Conservation (phyloP, 345 rosid species). For the Bruguiera gymnorhiza region DNA sequence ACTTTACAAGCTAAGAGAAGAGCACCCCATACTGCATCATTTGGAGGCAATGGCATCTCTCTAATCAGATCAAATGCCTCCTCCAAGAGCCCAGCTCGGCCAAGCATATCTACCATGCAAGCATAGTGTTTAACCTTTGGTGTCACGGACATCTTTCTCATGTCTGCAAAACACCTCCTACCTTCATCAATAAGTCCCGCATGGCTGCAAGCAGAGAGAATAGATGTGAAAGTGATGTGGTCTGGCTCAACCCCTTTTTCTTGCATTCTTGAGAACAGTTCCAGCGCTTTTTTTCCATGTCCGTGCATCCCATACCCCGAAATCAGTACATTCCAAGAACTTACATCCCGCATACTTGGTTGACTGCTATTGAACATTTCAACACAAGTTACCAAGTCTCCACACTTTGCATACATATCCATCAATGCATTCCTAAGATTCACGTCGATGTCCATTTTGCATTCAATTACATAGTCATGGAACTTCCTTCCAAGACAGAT, state of each 20-base stretch:
- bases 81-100: constrained; percentile 48
- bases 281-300: constrained; percentile 37
- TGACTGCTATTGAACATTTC: constrained; percentile 36
- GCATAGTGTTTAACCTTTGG: constrained; percentile 48
- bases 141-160: constrained; percentile 34
- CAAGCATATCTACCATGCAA: constrained; percentile 65
- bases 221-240: constrained; percentile 48
- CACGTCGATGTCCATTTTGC: constrained; percentile 30
- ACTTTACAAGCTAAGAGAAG: constrained; percentile 60
- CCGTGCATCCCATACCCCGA: constrained; percentile 58
- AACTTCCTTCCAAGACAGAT: constrained; percentile 38
- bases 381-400: constrained; percentile 45
- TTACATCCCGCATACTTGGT: constrained; percentile 27
- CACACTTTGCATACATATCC: constrained; percentile 61
- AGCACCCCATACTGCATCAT: constrained; percentile 57
- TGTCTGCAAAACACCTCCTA: constrained; percentile 41
- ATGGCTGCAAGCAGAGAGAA: constrained; percentile 65
- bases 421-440: constrained; percentile 43
- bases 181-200: constrained; percentile 57
- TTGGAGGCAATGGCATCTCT: constrained; percentile 46
- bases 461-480: constrained; percentile 30
- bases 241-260: constrained; percentile 43
- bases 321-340: constrained; percentile 54
- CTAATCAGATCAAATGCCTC: constrained; percentile 48
- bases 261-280: constrained; percentile 46